Evolutionary conservation across 805 yeast species (phyloP).

Genomic region (Saccharomycopsis synnaedendra): DNA sequence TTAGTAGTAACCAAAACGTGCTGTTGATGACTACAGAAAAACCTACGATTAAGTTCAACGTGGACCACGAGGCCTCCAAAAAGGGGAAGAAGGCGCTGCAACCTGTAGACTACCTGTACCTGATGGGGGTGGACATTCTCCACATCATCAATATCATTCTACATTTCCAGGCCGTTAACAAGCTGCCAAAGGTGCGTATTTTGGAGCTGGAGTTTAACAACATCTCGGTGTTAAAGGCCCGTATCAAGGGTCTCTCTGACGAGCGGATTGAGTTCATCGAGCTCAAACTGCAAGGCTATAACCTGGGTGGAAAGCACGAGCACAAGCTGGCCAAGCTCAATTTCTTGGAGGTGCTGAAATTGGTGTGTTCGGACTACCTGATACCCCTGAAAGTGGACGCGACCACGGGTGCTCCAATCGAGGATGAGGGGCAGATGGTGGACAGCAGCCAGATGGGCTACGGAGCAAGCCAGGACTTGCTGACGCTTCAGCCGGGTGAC

Average conservation of each 20-base stretch:
- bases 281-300: slow-evolving; percentile 14
- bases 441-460: slow-evolving; percentile 14
- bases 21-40: slow-evolving; percentile 11
- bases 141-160: slow-evolving; percentile 16
- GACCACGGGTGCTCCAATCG: slow-evolving; percentile 8
- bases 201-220: slow-evolving; percentile 16
- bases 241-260: slow-evolving; percentile 16
- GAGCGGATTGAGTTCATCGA: slow-evolving; percentile 16
- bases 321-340: slow-evolving; percentile 9
- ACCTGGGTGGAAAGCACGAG: not conserved
- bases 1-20: slow-evolving; percentile 16
- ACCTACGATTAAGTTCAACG: slow-evolving; percentile 14
- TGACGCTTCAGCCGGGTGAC: slow-evolving; percentile 17
- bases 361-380: slow-evolving; percentile 16
- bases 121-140: slow-evolving; percentile 18
- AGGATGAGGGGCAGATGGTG: slow-evolving; percentile 9
- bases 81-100: slow-evolving; percentile 8
- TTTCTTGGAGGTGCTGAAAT: slow-evolving; percentile 16
- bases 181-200: slow-evolving; percentile 17
- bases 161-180: slow-evolving; percentile 17
- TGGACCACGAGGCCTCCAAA: slow-evolving; percentile 14
- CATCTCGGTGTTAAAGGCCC: slow-evolving; percentile 16
- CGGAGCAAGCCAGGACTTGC: slow-evolving; percentile 8
- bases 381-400: slow-evolving; percentile 15
- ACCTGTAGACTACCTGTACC: slow-evolving; percentile 16